These are phyloP conservation scores for Boletus subparvulus DNA, from an alignment of 768 basidiomycete species.

Conservation along the genomic window DNA sequence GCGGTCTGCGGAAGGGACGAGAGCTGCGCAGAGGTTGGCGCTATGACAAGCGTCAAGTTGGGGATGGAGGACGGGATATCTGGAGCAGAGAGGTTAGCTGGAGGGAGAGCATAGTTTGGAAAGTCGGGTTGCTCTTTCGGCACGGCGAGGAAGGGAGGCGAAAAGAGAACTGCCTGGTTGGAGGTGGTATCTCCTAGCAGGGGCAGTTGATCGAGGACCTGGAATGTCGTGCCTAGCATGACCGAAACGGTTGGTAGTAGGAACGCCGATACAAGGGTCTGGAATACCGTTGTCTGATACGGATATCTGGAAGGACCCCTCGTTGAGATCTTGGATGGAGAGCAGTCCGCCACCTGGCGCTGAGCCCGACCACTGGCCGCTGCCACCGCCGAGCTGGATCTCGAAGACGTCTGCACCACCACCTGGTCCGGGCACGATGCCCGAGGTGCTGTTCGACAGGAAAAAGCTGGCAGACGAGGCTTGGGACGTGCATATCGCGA, in stretches of 20 bases:
- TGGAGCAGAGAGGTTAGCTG: conserved; percentile 50
- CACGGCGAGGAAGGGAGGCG: conserved; percentile 47
- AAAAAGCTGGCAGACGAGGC: conserved; percentile 51
- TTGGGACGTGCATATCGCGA: conserved; percentile 46
- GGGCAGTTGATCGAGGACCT: conserved; percentile 43
- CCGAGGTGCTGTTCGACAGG: conserved; percentile 50
- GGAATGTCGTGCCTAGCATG: conserved; percentile 48
- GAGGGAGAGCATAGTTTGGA: conserved; percentile 76
- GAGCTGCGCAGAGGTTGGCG: conserved; percentile 46
- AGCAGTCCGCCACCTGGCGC: conserved; percentile 52
- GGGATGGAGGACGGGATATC: conserved; percentile 40
- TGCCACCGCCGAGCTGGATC: conserved; percentile 47
- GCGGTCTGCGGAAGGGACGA: conserved; percentile 51
- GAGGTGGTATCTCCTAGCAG: conserved; percentile 73
- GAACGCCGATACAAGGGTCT: not conserved
- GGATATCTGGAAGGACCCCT: conserved; percentile 56
- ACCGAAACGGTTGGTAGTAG: conserved; percentile 1
- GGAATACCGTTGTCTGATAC: conserved; percentile 46
- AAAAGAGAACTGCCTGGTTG: conserved; percentile 72
- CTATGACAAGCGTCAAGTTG: conserved; percentile 56
- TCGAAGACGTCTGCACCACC: conserved; percentile 47
- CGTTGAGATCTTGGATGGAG: conserved; percentile 41
- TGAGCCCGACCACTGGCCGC: conserved; percentile 50
- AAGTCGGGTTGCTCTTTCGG: conserved; percentile 43
- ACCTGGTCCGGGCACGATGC: conserved; percentile 35